These are phyloP conservation scores for Bolboschoenoplectus hybrid DNA, from an alignment of 202 grass and related monocot genomes.

Conservation along the genomic window DNA sequence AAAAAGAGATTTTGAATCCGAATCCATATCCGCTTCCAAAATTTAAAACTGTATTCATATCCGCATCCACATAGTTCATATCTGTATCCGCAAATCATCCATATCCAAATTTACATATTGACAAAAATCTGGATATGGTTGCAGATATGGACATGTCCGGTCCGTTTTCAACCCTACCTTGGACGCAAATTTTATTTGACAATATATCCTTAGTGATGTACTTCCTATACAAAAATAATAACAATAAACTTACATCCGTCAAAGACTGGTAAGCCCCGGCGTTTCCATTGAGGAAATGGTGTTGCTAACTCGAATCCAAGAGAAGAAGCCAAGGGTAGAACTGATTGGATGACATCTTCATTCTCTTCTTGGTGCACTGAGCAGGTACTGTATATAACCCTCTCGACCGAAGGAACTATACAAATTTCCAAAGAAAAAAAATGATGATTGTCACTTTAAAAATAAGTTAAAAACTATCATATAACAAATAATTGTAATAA, in stretches of 20 bases:
- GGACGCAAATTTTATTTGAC: not conserved
- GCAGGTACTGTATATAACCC: slow-evolving; percentile 87
- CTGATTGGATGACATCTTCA: slow-evolving; percentile 71
- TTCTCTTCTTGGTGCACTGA: slow-evolving; percentile 87
- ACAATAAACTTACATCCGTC: slow-evolving; percentile 56
- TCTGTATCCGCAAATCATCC: too few species aligned
- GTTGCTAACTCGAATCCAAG: slow-evolving; percentile 70
- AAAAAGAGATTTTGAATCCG: too few species aligned
- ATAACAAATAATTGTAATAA: not conserved
- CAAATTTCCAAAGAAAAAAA: not conserved
- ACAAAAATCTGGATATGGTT: too few species aligned
- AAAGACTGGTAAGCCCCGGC: slow-evolving; percentile 71
- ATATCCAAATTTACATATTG: too few species aligned
- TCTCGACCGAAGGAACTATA: slow-evolving; percentile 73
- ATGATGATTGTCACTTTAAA: not conserved
- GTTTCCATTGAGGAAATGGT: slow-evolving; percentile 72
- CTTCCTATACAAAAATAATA: not conserved
- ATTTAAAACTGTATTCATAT: too few species aligned
- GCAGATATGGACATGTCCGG: too few species aligned
- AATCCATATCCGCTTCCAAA: too few species aligned
- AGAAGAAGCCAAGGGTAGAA: slow-evolving; percentile 69
- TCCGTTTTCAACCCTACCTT: not conserved
- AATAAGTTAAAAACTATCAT: not conserved
- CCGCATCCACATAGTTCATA: too few species aligned
- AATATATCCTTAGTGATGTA: not conserved